Percentiles rank a stretch among this genome's conserved stretches.
phyloP scores from a whole-genome alignment of 345 rosid species.

The Pistacia integerrima region DNA sequence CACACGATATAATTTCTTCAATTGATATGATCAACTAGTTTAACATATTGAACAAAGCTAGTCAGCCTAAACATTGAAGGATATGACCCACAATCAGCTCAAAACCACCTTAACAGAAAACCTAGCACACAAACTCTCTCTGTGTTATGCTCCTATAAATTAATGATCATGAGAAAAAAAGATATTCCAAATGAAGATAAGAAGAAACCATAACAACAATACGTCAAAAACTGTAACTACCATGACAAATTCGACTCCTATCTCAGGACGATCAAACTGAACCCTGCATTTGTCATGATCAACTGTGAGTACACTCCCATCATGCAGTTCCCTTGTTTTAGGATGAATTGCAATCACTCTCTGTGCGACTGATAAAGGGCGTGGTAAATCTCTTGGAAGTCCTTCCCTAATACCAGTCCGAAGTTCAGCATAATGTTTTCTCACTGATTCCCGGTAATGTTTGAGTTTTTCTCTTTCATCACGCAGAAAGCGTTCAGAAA shows the following conservation, averaged over 20 bases:
- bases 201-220: constrained; percentile 3
- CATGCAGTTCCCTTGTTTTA: constrained; percentile 78
- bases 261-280: constrained; percentile 78
- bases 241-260: constrained; percentile 91
- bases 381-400: constrained; percentile 90
- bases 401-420: constrained; percentile 81
- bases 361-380: constrained; percentile 89
- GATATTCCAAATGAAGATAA: background rate
- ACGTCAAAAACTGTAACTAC: constrained; percentile 39
- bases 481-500: constrained; percentile 74
- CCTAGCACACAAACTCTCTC: constrained; percentile 5
- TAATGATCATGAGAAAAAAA: background rate
- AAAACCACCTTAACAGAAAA: background rate
- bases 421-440: constrained; percentile 81
- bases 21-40: background rate
- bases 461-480: constrained; percentile 89
- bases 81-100: background rate
- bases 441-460: constrained; percentile 87
- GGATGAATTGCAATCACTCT: constrained; percentile 87
- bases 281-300: constrained; percentile 80
- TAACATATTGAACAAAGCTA: background rate
- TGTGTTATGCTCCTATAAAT: background rate
- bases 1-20: background rate
- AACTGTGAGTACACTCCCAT: constrained; percentile 89
- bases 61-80: background rate